Percentiles rank a stretch among this genome's conserved stretches.
phyloP scores from a whole-genome alignment of 1,284 basidiomycete species.

The Ustilago xerochloae region DNA sequence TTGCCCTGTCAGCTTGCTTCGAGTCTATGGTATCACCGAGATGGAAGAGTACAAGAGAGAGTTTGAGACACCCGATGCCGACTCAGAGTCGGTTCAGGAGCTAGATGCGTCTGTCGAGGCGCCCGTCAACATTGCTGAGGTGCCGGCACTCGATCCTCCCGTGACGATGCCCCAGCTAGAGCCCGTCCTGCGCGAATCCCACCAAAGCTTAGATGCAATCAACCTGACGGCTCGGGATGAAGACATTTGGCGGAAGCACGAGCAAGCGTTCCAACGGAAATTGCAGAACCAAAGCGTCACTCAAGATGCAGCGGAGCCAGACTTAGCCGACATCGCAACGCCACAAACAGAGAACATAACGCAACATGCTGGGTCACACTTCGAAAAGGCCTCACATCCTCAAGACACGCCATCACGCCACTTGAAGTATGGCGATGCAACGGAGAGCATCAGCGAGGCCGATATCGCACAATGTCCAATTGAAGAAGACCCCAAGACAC shows the following conservation, averaged over 20 bases:
- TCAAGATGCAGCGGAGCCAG: slow-evolving; percentile 11
- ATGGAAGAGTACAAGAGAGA: slow-evolving; percentile 82
- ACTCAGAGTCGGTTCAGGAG: slow-evolving; percentile 58
- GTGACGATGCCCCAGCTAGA: not conserved
- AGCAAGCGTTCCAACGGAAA: slow-evolving; percentile 44
- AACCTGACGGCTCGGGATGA: slow-evolving; percentile 35
- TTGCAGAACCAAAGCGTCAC: slow-evolving; percentile 26
- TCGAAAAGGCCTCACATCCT: not conserved
- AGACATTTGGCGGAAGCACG: slow-evolving; percentile 48
- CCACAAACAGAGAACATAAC: slow-evolving; percentile 9
- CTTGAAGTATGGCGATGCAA: not conserved
- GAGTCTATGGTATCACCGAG: slow-evolving; percentile 95
- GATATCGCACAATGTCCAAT: slow-evolving; percentile 13
- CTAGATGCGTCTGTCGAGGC: not conserved
- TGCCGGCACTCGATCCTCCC: not conserved
- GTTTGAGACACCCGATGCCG: slow-evolving; percentile 78
- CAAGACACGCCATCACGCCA: not conserved
- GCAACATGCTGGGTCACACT: not conserved
- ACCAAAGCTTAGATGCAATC: not conserved
- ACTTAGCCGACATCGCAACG: not conserved
- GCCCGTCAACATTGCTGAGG: not conserved
- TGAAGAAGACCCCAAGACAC: slow-evolving; percentile 13
- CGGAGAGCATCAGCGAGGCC: not conserved
- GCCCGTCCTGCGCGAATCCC: not conserved
- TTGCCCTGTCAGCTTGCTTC: slow-evolving; percentile 90